Evolutionary conservation across 108 stramenopile genomes (phyloP).

Genomic region (Nitzschia sp.): DNA sequence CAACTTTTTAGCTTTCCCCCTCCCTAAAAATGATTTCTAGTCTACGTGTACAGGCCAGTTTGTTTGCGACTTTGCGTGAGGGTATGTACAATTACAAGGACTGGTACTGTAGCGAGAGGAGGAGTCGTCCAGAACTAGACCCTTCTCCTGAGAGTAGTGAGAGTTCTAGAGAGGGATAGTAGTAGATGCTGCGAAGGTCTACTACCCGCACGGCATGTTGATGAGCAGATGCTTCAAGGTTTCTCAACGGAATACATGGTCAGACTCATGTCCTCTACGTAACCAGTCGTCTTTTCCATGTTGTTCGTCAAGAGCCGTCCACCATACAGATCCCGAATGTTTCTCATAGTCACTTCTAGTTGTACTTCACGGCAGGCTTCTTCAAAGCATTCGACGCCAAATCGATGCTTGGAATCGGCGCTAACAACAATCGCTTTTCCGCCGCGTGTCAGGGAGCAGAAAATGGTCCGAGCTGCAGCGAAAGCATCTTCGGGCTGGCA

Average conservation of each 20-base stretch:
- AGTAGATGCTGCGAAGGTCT: too few species aligned
- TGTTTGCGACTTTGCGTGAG: too few species aligned
- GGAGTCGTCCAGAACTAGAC: too few species aligned
- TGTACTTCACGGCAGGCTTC: conserved; percentile 55
- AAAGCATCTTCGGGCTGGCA: conserved; percentile 78
- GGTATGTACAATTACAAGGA: too few species aligned
- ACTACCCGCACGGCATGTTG: too few species aligned
- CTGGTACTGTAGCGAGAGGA: too few species aligned
- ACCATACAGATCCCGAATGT: conserved; percentile 52
- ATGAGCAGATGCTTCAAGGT: neutral
- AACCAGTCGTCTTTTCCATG: conserved; percentile 62
- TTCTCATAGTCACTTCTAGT: conserved; percentile 30
- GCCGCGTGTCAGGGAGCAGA: conserved; percentile 49
- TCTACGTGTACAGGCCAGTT: too few species aligned
- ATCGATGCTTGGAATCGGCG: conserved; percentile 78
- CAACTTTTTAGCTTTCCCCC: too few species aligned
- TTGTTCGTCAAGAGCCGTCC: conserved; percentile 31
- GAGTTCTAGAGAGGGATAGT: too few species aligned
- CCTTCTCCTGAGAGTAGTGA: too few species aligned
- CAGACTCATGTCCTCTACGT: conserved; percentile 69
- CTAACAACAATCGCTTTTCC: conserved; percentile 67
- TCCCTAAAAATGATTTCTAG: too few species aligned
- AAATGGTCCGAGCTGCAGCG: conserved; percentile 69
- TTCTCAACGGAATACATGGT: conserved; percentile 45
- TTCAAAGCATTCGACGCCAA: conserved; percentile 75